Percentiles rank a stretch among this genome's conserved stretches.
phyloP scores from a whole-genome alignment of 1,284 basidiomycete species.

The Neolentinus lepideus region DNA sequence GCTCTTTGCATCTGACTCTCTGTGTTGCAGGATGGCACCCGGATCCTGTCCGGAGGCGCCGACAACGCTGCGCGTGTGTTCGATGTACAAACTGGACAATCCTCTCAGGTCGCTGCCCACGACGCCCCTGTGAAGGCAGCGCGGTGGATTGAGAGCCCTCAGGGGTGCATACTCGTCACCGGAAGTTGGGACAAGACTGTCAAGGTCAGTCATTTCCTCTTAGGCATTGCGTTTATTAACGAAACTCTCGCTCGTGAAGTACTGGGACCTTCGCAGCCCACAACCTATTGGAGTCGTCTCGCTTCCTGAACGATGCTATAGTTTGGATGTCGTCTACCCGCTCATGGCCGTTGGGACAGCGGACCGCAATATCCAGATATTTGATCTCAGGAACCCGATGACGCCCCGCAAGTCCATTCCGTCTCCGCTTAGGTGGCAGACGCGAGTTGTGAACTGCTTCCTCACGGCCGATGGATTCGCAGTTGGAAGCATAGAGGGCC shows the following conservation, averaged over 20 bases:
- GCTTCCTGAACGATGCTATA: slow-evolving; percentile 87
- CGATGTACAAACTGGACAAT: slow-evolving; percentile 70
- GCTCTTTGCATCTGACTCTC: too few species aligned
- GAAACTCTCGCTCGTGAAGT: slow-evolving; percentile 21
- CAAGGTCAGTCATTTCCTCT: too few species aligned
- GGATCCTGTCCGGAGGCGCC: slow-evolving; percentile 80
- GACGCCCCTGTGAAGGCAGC: slow-evolving; percentile 77
- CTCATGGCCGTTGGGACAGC: slow-evolving; percentile 93
- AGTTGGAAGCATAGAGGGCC: slow-evolving; percentile 91
- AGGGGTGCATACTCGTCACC: slow-evolving; percentile 70
- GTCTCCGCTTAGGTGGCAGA: slow-evolving; percentile 93
- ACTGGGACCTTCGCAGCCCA: slow-evolving; percentile 82
- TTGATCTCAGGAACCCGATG: slow-evolving; percentile 79
- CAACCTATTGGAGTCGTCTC: slow-evolving; percentile 72
- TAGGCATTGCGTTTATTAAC: neutral
- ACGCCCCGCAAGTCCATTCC: slow-evolving; percentile 71
- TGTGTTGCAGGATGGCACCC: slow-evolving; percentile 75
- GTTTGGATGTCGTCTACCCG: slow-evolving; percentile 78
- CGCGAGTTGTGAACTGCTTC: slow-evolving; percentile 85
- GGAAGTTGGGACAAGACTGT: slow-evolving; percentile 91
- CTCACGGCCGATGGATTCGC: slow-evolving; percentile 80
- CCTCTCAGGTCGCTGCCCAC: slow-evolving; percentile 75
- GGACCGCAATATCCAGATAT: slow-evolving; percentile 84
- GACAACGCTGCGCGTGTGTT: slow-evolving; percentile 83
- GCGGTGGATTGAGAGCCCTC: slow-evolving; percentile 66